These are phyloP conservation scores for Cladosporium sp. DNA, from an alignment of 2,329 filamentous ascomycete species.

Conservation along the genomic window DNA sequence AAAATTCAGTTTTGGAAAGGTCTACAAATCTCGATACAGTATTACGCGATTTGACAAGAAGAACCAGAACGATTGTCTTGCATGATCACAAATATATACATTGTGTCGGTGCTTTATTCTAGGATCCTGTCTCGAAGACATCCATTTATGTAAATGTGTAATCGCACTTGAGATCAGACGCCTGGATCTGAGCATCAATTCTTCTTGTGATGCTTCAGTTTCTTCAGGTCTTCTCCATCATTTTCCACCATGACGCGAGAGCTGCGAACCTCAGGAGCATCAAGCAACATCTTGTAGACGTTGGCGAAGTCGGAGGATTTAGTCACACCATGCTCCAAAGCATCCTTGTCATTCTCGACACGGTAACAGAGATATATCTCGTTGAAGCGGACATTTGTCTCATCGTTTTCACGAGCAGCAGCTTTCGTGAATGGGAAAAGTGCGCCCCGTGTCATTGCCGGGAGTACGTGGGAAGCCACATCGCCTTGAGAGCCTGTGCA, in stretches of 20 bases:
- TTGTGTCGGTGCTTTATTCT: too few relatives aligned
- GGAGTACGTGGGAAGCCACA: conserved; percentile 18
- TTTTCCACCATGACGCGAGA: conserved; percentile 11
- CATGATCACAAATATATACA: too few relatives aligned
- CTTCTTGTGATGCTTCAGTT: neutral
- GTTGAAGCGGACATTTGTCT: conserved; percentile 37
- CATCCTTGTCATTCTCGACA: conserved; percentile 13
- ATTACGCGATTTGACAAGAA: too few relatives aligned
- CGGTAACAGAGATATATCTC: conserved; percentile 34
- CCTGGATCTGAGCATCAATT: too few relatives aligned
- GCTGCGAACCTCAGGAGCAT: neutral
- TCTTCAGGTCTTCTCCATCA: neutral
- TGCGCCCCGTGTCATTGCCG: conserved; percentile 34
- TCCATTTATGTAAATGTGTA: too few relatives aligned
- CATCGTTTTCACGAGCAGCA: conserved; percentile 27
- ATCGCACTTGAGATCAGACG: too few relatives aligned
- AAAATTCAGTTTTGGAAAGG: too few relatives aligned
- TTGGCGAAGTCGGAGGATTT: conserved; percentile 13
- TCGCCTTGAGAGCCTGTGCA: conserved; percentile 33
- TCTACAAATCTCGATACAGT: too few relatives aligned
- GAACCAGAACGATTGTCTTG: too few relatives aligned
- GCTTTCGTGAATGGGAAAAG: conserved; percentile 33
- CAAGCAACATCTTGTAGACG: conserved; percentile 13
- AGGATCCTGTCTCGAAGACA: too few relatives aligned
- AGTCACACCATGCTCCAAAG: conserved; percentile 8